Evolutionary conservation across 2,329 filamentous ascomycete species (phyloP).

Genomic region (Botrytis elliptica): DNA sequence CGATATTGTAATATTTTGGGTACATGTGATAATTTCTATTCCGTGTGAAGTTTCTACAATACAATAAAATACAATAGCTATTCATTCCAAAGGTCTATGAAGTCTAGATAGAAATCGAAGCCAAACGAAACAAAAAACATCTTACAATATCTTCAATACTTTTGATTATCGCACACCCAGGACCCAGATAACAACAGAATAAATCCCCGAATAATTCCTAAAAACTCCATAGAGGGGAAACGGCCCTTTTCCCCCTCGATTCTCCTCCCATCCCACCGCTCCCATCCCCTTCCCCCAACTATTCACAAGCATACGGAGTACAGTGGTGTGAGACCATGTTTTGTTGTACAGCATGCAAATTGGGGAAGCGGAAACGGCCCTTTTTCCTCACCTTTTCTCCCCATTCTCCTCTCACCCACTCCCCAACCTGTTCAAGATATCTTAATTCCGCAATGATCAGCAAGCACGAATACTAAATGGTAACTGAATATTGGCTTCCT

Average conservation of each 20-base stretch:
- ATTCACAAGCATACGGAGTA: not conserved
- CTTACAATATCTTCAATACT: not conserved
- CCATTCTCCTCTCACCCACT: not conserved
- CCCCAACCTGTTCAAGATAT: not conserved
- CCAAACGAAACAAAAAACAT: not conserved
- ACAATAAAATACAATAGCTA: not conserved
- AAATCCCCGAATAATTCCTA: not conserved
- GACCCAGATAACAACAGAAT: not conserved
- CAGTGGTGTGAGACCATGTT: not conserved
- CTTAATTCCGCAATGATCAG: not conserved
- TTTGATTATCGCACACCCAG: not conserved
- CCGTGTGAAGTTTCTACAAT: not conserved
- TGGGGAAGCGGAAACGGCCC: slow-evolving; percentile 9
- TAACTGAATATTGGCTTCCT: not conserved
- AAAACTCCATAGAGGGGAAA: not conserved
- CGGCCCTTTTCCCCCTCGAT: not conserved
- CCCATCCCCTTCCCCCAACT: not conserved
- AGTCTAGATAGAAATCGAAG: not conserved
- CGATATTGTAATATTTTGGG: too few relatives aligned
- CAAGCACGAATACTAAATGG: not conserved
- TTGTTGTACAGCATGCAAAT: slow-evolving; percentile 1
- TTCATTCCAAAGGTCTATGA: not conserved
- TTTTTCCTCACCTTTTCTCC: not conserved
- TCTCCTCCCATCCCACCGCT: not conserved
- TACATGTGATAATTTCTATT: not conserved